phyloP scores from a whole-genome alignment of 2,329 filamentous ascomycete species.

The Talaromyces sp. region DNA sequence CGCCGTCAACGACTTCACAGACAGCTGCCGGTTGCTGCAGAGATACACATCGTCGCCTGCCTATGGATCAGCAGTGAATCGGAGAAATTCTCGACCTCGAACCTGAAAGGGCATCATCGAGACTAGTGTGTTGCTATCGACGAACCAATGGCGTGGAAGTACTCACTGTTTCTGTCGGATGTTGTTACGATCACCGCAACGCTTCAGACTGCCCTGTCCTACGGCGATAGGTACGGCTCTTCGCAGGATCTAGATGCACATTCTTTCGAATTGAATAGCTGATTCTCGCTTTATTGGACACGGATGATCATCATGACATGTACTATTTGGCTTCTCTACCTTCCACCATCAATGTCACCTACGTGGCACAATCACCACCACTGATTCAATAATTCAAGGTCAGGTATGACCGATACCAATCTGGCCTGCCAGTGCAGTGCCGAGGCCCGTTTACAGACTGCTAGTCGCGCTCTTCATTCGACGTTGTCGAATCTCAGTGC shows the following conservation, averaged over 20 bases:
- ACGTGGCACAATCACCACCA: constrained; percentile 18
- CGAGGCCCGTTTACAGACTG: constrained; percentile 12
- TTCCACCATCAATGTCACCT: constrained; percentile 7
- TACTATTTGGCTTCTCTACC: background rate
- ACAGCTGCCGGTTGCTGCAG: background rate
- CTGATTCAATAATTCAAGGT: background rate
- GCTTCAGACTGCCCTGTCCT: background rate
- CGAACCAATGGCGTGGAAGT: constrained; percentile 10
- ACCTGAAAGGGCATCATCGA: background rate
- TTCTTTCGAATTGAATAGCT: background rate
- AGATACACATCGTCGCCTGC: background rate
- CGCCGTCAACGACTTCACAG: background rate
- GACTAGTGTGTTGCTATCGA: background rate
- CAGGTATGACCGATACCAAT: background rate
- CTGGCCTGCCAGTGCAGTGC: background rate
- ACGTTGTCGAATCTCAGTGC: constrained; percentile 71
- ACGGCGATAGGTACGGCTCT: background rate
- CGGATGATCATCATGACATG: background rate
- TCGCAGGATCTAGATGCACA: background rate
- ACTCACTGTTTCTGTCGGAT: background rate
- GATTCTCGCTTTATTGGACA: constrained; percentile 8
- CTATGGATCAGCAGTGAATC: background rate
- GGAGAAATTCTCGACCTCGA: background rate
- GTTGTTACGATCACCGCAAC: background rate
- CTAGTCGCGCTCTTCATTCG: constrained; percentile 38